phyloP scores from a whole-genome alignment of 1,284 basidiomycete genomes.

The Ustilago cynodontis region DNA sequence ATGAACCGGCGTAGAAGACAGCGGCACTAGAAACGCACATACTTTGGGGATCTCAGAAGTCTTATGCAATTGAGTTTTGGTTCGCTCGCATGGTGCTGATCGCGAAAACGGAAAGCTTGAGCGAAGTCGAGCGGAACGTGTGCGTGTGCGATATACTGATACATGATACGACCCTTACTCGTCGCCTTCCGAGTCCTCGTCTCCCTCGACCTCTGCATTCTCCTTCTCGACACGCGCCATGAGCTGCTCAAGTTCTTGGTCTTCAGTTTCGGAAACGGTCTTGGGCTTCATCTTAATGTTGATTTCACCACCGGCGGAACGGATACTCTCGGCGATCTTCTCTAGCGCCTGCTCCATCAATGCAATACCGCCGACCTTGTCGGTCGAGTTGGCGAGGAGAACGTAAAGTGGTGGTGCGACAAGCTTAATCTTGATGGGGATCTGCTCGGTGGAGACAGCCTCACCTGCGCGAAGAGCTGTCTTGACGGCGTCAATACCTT shows the following conservation, averaged over 20 bases:
- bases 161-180: slow-evolving; percentile 24
- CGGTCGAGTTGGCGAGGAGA: slow-evolving; percentile 93
- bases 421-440: slow-evolving; percentile 96
- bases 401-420: slow-evolving; percentile 98
- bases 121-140: too few relatives aligned
- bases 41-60: too few relatives aligned
- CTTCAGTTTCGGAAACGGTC: slow-evolving; percentile 68
- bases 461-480: slow-evolving; percentile 90
- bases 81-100: too few relatives aligned
- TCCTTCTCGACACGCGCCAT: slow-evolving; percentile 70
- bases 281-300: slow-evolving; percentile 92
- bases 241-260: slow-evolving; percentile 70
- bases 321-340: slow-evolving; percentile 85
- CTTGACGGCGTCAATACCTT: slow-evolving; percentile 98
- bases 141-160: slow-evolving; percentile 12
- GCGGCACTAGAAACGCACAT: too few relatives aligned
- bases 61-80: too few relatives aligned
- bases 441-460: slow-evolving; percentile 83
- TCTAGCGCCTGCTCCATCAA: slow-evolving; percentile 93
- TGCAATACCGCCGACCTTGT: slow-evolving; percentile 94
- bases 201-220: slow-evolving; percentile 69
- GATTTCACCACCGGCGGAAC: slow-evolving; percentile 80
- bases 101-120: too few relatives aligned
- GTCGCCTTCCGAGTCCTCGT: slow-evolving; percentile 64
- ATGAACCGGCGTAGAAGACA: too few relatives aligned